These are phyloP conservation scores for Geosiphon pyriformis DNA, from an alignment of 192 early-diverging fungal species.

Conservation along the genomic window DNA sequence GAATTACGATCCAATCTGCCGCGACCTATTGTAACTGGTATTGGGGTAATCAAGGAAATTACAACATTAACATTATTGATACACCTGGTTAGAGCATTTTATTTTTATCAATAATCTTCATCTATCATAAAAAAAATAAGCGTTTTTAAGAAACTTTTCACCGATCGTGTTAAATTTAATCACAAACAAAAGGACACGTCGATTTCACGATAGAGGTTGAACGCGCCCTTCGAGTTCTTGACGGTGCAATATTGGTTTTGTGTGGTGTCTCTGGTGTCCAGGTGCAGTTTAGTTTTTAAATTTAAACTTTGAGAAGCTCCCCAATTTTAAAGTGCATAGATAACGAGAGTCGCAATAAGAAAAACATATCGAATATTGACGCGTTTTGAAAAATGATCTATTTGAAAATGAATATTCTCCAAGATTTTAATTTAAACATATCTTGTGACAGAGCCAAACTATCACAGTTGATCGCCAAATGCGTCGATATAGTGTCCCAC, in stretches of 20 bases:
- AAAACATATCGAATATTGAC: too few species aligned
- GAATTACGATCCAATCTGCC: conserved; percentile 86
- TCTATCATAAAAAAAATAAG: not conserved
- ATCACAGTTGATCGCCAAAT: conserved; percentile 89
- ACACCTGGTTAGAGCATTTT: conserved; percentile 61
- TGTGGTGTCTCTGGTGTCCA: conserved; percentile 84
- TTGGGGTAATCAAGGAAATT: conserved; percentile 38
- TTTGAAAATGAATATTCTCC: too few species aligned
- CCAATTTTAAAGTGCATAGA: too few species aligned
- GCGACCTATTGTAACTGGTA: conserved; percentile 79
- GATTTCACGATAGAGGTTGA: conserved; percentile 90
- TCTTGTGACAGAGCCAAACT: conserved; percentile 54
- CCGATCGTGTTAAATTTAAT: too few species aligned
- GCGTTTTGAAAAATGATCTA: too few species aligned
- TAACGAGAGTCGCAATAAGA: too few species aligned
- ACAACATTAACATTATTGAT: conserved; percentile 83
- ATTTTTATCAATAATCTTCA: not conserved
- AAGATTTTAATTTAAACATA: too few species aligned
- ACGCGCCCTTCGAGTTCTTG: conserved; percentile 78
- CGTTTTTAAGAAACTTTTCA: too few species aligned
- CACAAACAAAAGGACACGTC: conserved; percentile 82
- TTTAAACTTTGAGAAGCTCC: too few species aligned
- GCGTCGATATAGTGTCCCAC: conserved; percentile 82
- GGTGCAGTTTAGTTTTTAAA: conserved; percentile 29
- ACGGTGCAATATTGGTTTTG: conserved; percentile 80